Base-by-base conservation (phyloP, 257 asterid species). In the Lycium barbarum region DNA sequence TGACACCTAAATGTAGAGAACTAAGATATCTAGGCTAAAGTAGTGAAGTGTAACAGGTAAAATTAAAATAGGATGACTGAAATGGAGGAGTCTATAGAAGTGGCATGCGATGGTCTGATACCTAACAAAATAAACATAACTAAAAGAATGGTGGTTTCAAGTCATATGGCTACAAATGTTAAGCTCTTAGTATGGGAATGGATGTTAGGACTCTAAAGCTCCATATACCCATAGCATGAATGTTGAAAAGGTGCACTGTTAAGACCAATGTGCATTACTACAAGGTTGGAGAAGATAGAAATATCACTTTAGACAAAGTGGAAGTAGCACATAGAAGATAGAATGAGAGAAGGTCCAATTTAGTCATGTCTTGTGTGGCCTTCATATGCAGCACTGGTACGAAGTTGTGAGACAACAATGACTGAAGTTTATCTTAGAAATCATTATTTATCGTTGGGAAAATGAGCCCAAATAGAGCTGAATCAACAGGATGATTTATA, bases 101-200 rank as follows among this genome's bases (percentile, higher is more conserved):
- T 11, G 59, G 22, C 36, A 73, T 20, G 81, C 13, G 61, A 74
- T 74, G 49, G 38, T 43, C 49, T 14, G 81, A 73, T 49, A 49
- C 59, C 59, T 49, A 51, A 74, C 22, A 49, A 20, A 47, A 53
- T 12, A 49, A 74, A 49, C 45, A 74, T 70, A 70, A 40, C 3
- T 38, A 38, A 70, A 22, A 70, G 54, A 70, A 38, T 61, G 13
- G 35, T 3, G 79, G 79, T 17, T 18, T 18, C 79, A 17, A 38
- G 79, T 70, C 79, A 70, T 38, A 70, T 38, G 79, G 79, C 33
- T 70, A 70, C 7, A 70, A 70, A 38, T 38, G 78, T 38, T 70
- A 38, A 70, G 26, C 53, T 70, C 38, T 35, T 17, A 70, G 54
- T 70, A 70, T 17, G 54, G 54, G 33, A 38, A 38, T 38, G 14